phyloP scores from a whole-genome alignment of 495 filamentous ascomycete species.

The Xylona heveae region DNA sequence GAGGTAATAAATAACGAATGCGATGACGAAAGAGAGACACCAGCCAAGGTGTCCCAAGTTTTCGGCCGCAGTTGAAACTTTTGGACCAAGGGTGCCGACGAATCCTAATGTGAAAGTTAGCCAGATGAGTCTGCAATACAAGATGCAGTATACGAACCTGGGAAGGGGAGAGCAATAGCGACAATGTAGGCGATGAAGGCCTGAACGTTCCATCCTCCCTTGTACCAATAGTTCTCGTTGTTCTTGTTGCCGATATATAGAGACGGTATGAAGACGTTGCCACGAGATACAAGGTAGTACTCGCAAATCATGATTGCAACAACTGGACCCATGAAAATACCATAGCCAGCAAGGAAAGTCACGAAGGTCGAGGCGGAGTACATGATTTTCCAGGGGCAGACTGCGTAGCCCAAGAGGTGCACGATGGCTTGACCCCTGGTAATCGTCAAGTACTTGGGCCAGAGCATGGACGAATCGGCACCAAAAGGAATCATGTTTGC shows the following conservation, averaged over 20 bases:
- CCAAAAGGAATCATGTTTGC: constrained; percentile 19
- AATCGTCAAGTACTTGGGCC: constrained; percentile 17
- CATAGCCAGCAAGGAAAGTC: constrained; percentile 15
- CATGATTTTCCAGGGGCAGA: constrained; percentile 16
- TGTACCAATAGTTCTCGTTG: constrained; percentile 15
- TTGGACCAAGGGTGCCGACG: constrained; percentile 14
- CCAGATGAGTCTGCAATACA: too few relatives aligned
- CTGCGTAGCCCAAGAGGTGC: constrained; percentile 13
- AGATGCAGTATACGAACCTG: too few relatives aligned
- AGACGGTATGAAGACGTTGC: constrained; percentile 16
- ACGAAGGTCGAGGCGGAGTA: constrained; percentile 12
- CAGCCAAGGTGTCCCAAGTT: constrained; percentile 19
- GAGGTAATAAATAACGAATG: constrained; percentile 17
- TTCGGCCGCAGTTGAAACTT: constrained; percentile 12
- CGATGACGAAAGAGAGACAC: constrained; percentile 17
- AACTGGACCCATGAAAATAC: constrained; percentile 17
- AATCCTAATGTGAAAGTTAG: too few relatives aligned
- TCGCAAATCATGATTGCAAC: constrained; percentile 15
- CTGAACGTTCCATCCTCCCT: constrained; percentile 13
- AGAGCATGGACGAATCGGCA: constrained; percentile 13
- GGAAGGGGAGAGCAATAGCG: constrained; percentile 14
- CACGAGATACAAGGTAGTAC: constrained; percentile 14
- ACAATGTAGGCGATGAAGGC: constrained; percentile 12
- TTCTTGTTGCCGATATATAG: constrained; percentile 14
- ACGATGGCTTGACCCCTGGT: constrained; percentile 18